A percentile compares a stretch with the other conserved stretches of the same genome.
Evolutionary conservation across 2,329 filamentous ascomycete species (phyloP).

Genomic region (Aspergillus sp.): DNA sequence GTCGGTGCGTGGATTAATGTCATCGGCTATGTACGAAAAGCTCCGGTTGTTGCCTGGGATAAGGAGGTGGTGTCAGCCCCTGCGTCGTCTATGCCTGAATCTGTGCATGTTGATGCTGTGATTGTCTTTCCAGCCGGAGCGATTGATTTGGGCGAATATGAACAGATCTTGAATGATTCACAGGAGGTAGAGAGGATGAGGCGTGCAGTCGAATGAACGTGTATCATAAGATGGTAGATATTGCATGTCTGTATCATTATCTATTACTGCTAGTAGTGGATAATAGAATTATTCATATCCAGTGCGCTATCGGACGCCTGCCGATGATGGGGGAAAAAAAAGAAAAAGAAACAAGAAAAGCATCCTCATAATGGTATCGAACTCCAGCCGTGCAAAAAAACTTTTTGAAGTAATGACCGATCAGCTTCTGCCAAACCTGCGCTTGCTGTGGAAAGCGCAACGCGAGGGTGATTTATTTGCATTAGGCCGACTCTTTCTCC

Average conservation of each 20-base stretch:
- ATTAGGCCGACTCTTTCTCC: slow-evolving; percentile 19
- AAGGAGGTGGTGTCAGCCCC: background rate
- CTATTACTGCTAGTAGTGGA: background rate
- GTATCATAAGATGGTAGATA: background rate
- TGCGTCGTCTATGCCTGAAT: slow-evolving; percentile 23
- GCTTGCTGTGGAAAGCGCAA: background rate
- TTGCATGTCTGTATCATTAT: slow-evolving; percentile 4
- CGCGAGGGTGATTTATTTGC: background rate
- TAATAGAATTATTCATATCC: background rate
- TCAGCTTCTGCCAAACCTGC: background rate
- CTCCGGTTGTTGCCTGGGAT: background rate
- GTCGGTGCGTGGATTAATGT: slow-evolving; percentile 88
- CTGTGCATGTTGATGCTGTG: slow-evolving; percentile 66
- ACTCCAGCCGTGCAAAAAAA: slow-evolving; percentile 11
- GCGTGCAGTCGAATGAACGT: background rate
- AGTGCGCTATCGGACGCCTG: background rate
- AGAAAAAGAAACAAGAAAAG: background rate
- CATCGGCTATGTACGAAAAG: slow-evolving; percentile 67
- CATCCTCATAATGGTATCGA: slow-evolving; percentile 4
- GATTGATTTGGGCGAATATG: slow-evolving; percentile 70
- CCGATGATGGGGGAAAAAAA: background rate
- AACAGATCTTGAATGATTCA: slow-evolving; percentile 53
- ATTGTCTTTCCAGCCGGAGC: slow-evolving; percentile 75
- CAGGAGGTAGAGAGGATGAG: slow-evolving; percentile 33
- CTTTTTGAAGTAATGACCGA: slow-evolving; percentile 12